Percentiles rank a stretch among this genome's conserved stretches.
These are phyloP conservation scores for Forsythia suspensa DNA, from an alignment of 257 asterid species.

Conservation along the genomic window DNA sequence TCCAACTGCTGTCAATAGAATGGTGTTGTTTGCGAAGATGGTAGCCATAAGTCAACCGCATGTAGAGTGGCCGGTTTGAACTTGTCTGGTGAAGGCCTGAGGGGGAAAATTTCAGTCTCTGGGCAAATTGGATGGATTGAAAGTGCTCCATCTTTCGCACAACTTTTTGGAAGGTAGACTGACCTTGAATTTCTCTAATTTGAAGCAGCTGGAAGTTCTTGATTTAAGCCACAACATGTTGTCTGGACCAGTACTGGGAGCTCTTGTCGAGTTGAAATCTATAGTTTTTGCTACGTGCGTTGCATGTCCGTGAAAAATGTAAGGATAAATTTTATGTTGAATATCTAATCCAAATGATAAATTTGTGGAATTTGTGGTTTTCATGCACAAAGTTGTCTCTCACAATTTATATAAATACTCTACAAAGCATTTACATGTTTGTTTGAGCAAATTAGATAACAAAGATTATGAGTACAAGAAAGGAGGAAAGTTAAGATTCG, in stretches of 20 bases:
- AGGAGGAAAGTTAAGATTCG: too few species aligned
- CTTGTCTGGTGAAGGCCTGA: conserved; percentile 56
- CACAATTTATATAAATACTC: too few species aligned
- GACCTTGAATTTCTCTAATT: conserved; percentile 50
- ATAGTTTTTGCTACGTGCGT: too few species aligned
- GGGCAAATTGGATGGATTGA: conserved; percentile 51
- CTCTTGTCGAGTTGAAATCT: conserved; percentile 41
- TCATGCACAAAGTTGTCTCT: too few species aligned
- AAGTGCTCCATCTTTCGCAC: conserved; percentile 67
- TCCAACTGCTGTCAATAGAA: conserved; percentile 75
- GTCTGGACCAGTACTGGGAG: conserved; percentile 45
- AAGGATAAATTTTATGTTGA: too few species aligned
- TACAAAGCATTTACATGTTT: too few species aligned
- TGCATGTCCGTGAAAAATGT: too few species aligned
- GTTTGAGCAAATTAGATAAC: too few species aligned
- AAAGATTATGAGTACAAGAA: too few species aligned
- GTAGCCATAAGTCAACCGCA: conserved; percentile 25
- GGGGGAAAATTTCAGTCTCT: conserved; percentile 63
- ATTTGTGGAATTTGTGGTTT: too few species aligned
- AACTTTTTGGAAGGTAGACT: conserved; percentile 60
- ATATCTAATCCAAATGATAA: too few species aligned
- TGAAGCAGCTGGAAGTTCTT: conserved; percentile 57
- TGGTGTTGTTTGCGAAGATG: conserved; percentile 68
- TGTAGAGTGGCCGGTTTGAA: conserved; percentile 62
- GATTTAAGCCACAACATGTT: conserved; percentile 74